phyloP scores from a whole-genome alignment of 2,329 filamentous ascomycete genomes.

The Zymoseptoria brevis region DNA sequence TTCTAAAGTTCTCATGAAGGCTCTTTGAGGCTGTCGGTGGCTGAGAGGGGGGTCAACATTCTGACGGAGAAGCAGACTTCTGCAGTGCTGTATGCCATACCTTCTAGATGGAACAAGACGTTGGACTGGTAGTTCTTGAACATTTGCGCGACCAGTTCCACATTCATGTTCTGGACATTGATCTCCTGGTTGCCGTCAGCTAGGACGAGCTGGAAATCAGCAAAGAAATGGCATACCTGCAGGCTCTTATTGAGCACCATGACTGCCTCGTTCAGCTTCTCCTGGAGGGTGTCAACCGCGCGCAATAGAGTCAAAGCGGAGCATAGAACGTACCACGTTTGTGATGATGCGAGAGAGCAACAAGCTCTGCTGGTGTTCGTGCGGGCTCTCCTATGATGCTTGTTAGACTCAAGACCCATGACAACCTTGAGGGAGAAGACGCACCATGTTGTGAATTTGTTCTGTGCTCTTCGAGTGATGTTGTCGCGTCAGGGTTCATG shows the following conservation, averaged over 20 bases:
- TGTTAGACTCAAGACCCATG: not conserved
- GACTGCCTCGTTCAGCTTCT: conserved; percentile 93
- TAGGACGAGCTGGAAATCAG: not conserved
- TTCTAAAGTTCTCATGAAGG: conserved; percentile 17
- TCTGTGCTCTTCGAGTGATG: not conserved
- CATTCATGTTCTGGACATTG: conserved; percentile 98
- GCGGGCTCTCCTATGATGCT: conserved; percentile 70
- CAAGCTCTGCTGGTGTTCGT: conserved; percentile 93
- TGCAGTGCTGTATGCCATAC: conserved; percentile 38
- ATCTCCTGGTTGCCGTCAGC: conserved; percentile 60
- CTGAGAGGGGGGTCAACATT: conserved; percentile 7
- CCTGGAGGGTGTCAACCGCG: conserved; percentile 46
- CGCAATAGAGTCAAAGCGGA: not conserved
- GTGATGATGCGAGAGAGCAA: conserved; percentile 91
- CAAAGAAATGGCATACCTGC: conserved; percentile 48
- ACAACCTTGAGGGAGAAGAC: not conserved
- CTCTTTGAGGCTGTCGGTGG: conserved; percentile 23
- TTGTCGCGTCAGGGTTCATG: not conserved
- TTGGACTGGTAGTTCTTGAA: conserved; percentile 99
- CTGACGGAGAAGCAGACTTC: not conserved
- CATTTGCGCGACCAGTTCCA: conserved; percentile 96
- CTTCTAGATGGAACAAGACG: conserved; percentile 93
- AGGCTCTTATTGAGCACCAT: conserved; percentile 88
- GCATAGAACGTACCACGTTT: conserved; percentile 71
- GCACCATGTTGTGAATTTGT: not conserved